phyloP scores from a whole-genome alignment of 2,329 filamentous ascomycete species.

The Fusarium fujikuroi region DNA sequence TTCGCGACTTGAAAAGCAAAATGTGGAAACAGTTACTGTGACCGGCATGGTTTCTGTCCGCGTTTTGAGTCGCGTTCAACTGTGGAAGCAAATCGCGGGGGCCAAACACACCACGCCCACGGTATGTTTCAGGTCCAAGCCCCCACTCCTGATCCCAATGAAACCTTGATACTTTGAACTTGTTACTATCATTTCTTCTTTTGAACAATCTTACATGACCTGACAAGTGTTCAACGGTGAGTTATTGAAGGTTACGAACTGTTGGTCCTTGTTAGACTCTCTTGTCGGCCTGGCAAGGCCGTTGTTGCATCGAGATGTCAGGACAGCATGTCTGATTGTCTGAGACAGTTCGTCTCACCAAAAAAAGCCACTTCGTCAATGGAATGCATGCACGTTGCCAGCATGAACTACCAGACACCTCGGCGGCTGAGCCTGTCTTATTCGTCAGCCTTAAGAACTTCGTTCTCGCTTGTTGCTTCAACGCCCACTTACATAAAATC shows the following conservation, averaged over 20 bases:
- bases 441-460: constrained; percentile 29
- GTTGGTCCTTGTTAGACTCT: not conserved
- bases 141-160: constrained; percentile 22
- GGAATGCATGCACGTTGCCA: constrained; percentile 16
- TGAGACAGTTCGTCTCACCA: constrained; percentile 28
- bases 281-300: not conserved
- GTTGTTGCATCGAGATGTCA: constrained; percentile 16
- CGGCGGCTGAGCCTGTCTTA: constrained; percentile 16
- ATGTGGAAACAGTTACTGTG: constrained; percentile 34
- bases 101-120: constrained; percentile 22
- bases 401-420: constrained; percentile 20
- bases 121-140: constrained; percentile 42
- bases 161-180: constrained; percentile 18
- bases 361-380: constrained; percentile 22
- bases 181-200: constrained; percentile 9
- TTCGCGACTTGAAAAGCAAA: constrained; percentile 34
- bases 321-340: constrained; percentile 3
- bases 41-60: constrained; percentile 20
- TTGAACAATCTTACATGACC: not conserved
- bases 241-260: not conserved
- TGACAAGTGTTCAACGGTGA: not conserved
- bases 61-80: constrained; percentile 23
- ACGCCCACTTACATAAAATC: constrained; percentile 6
- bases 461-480: constrained; percentile 2
- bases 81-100: constrained; percentile 39